These are phyloP conservation scores for Nymphaea thermarum DNA, from an alignment of 164 flowering plant genomes.

Conservation along the genomic window DNA sequence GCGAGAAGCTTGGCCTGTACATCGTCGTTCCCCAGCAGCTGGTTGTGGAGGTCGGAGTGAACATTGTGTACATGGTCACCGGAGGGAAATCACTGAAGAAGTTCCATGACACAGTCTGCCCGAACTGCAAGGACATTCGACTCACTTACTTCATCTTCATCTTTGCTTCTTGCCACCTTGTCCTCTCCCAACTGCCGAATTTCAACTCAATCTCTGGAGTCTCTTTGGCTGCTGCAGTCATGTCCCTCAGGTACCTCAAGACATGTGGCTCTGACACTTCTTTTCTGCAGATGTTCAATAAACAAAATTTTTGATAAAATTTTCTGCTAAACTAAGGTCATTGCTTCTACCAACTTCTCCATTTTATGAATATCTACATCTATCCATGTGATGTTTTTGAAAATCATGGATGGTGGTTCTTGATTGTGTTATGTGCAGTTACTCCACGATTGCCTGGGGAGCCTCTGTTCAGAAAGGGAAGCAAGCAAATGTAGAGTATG, in stretches of 20 bases:
- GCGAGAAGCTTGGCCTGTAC: conserved; percentile 44
- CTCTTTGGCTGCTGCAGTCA: conserved; percentile 57
- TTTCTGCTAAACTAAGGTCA: conserved; percentile 42
- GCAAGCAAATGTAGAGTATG: conserved; percentile 25
- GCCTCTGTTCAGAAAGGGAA: conserved; percentile 33
- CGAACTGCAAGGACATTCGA: conserved; percentile 26
- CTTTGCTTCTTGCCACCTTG: conserved; percentile 40
- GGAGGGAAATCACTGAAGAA: conserved; percentile 56
- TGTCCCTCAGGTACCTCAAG: conserved; percentile 46
- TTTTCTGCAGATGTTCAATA: conserved; percentile 67
- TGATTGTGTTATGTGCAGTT: conserved; percentile 15
- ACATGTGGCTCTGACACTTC: conserved; percentile 46
- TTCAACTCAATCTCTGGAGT: conserved; percentile 48
- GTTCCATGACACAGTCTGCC: conserved; percentile 31
- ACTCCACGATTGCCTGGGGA: conserved; percentile 49
- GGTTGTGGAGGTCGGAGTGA: conserved; percentile 40
- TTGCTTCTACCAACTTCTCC: conserved; percentile 64
- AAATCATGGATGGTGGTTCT: too few species aligned
- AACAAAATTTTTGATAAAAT: conserved; percentile 66
- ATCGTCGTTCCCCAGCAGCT: conserved; percentile 52
- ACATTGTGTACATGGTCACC: conserved; percentile 63
- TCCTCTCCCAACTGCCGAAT: conserved; percentile 53
- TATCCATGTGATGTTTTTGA: too few species aligned
- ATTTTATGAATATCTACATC: conserved; percentile 40
- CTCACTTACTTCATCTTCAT: conserved; percentile 54